Evolutionary conservation across 768 basidiomycete species (phyloP).

Genomic region (Auriculariales sp.): DNA sequence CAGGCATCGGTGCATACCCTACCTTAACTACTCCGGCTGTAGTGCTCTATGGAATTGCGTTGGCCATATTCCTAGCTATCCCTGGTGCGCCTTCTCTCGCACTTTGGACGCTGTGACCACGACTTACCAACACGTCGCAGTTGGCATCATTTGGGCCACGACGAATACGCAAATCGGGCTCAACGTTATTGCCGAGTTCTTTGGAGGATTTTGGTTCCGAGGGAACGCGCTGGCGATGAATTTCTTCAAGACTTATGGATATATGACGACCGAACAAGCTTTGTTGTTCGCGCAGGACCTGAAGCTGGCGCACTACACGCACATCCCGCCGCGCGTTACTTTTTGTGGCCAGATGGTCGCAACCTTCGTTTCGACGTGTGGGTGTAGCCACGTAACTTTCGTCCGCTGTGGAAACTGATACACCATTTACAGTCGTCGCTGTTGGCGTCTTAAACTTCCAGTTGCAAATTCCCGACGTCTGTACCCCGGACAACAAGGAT

Average conservation of each 20-base stretch:
- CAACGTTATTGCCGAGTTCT: constrained; percentile 25
- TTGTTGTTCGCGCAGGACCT: constrained; percentile 16
- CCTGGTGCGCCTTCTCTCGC: constrained; percentile 8
- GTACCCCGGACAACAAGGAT: constrained; percentile 17
- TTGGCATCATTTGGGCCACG: constrained; percentile 11
- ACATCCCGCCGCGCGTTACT: constrained; percentile 16
- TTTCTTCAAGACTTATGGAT: constrained; percentile 22
- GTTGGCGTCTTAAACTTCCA: constrained; percentile 17
- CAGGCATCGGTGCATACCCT: constrained; percentile 16
- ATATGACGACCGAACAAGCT: constrained; percentile 17
- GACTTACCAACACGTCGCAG: background rate
- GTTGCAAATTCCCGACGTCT: constrained; percentile 20
- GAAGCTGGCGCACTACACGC: constrained; percentile 23
- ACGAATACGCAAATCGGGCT: constrained; percentile 22
- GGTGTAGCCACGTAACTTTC: background rate
- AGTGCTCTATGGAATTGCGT: constrained; percentile 5
- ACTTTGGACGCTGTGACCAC: too few relatives aligned
- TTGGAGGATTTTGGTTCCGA: constrained; percentile 20
- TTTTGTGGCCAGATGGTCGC: constrained; percentile 22
- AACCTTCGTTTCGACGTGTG: constrained; percentile 17
- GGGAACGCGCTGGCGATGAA: constrained; percentile 22
- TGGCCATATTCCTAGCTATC: constrained; percentile 9
- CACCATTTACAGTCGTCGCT: constrained; percentile 8
- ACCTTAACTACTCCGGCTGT: constrained; percentile 9
- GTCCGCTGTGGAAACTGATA: background rate